Conservation (phyloP, 768 basidiomycete species). For the Clitopilus passeckerianus region DNA sequence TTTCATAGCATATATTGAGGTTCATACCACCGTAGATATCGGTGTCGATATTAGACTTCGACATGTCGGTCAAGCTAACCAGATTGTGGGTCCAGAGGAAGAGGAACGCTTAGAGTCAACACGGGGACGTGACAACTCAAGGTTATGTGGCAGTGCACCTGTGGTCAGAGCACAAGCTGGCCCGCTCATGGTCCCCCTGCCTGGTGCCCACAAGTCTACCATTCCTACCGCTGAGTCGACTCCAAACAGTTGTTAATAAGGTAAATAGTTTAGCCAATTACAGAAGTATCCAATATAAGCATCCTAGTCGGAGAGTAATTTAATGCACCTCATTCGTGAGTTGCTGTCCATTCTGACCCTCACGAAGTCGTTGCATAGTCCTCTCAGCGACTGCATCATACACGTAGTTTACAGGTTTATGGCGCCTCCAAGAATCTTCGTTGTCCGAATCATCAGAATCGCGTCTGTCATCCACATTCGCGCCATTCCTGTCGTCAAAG, state of each 20-base stretch:
- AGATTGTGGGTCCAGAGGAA: not conserved
- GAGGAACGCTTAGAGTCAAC: not conserved
- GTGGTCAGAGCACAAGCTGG: not conserved
- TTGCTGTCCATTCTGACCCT: slow-evolving; percentile 23
- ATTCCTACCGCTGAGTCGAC: not conserved
- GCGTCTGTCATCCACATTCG: slow-evolving; percentile 24
- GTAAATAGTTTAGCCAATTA: not conserved
- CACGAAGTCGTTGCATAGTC: slow-evolving; percentile 51
- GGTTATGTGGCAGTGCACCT: not conserved
- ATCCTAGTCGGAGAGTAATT: not conserved
- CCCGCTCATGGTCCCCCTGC: not conserved
- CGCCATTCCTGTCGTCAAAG: slow-evolving; percentile 32
- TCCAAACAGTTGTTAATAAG: not conserved
- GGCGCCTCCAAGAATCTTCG: slow-evolving; percentile 24
- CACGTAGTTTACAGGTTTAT: slow-evolving; percentile 64
- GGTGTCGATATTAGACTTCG: slow-evolving; percentile 17
- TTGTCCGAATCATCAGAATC: slow-evolving; percentile 44
- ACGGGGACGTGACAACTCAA: not conserved
- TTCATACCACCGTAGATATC: slow-evolving; percentile 31
- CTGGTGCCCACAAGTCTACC: too few relatives aligned
- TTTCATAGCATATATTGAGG: slow-evolving; percentile 12
- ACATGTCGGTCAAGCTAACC: not conserved
- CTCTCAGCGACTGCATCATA: slow-evolving; percentile 92
- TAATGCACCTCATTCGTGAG: slow-evolving; percentile 46
- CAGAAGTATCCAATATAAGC: not conserved